These are phyloP conservation scores for Irpex sp. DNA, from an alignment of 1,284 basidiomycete species.

Conservation along the genomic window DNA sequence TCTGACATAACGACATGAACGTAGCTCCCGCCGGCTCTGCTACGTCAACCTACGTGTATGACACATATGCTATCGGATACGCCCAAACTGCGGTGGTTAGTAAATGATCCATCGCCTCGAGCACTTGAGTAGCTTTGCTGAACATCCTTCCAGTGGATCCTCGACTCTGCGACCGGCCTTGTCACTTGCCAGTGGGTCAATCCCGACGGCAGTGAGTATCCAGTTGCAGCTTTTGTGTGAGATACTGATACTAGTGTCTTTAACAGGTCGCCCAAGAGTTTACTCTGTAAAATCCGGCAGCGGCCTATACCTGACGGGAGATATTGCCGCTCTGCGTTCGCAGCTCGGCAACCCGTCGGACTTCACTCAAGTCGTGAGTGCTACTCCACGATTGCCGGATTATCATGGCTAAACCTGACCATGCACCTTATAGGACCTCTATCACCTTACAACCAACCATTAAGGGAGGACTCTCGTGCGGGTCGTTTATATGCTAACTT, in stretches of 20 bases:
- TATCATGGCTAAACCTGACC: neutral
- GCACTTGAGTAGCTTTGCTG: neutral
- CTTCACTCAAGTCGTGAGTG: neutral
- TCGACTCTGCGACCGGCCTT: slow-evolving; percentile 11
- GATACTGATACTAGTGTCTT: neutral
- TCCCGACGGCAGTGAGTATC: slow-evolving; percentile 15
- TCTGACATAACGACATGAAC: no score
- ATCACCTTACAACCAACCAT: neutral
- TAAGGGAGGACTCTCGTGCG: neutral
- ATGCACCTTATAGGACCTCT: neutral
- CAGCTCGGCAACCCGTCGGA: slow-evolving; percentile 11
- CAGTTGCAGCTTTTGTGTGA: no score
- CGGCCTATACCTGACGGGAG: slow-evolving; percentile 14
- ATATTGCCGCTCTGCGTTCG: slow-evolving; percentile 2
- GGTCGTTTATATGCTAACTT: no score
- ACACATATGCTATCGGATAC: slow-evolving; percentile 17
- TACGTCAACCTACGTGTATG: slow-evolving; percentile 14
- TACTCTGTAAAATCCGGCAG: slow-evolving; percentile 10
- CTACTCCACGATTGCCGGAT: neutral
- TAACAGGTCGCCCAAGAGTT: neutral
- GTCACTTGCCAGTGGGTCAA: slow-evolving; percentile 17
- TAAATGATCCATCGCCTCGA: neutral
- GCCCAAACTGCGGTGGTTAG: slow-evolving; percentile 17
- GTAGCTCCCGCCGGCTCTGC: slow-evolving; percentile 13
- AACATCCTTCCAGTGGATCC: neutral